These are phyloP conservation scores for Aureobasidium namibiae DNA, from an alignment of 2,329 filamentous ascomycete genomes.

Conservation along the genomic window DNA sequence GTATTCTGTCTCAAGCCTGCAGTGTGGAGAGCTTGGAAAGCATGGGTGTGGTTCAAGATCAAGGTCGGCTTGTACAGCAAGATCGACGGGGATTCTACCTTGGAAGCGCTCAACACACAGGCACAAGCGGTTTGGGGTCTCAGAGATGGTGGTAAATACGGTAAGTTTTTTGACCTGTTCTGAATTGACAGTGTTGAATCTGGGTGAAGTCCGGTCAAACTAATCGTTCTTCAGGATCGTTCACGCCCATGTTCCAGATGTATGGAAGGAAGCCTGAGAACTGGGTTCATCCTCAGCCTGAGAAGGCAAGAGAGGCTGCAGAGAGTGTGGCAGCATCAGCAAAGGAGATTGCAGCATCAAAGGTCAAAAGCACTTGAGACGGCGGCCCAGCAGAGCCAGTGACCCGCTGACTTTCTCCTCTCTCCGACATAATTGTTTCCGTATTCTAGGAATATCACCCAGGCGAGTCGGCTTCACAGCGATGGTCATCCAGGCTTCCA, in stretches of 20 bases:
- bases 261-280: constrained; percentile 69
- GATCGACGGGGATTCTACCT: constrained; percentile 71
- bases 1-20: constrained; percentile 72
- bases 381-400: background rate
- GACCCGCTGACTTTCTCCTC: background rate
- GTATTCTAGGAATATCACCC: background rate
- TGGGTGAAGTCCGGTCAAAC: background rate
- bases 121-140: constrained; percentile 74
- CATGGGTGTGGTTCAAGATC: constrained; percentile 69
- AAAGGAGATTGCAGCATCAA: background rate
- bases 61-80: constrained; percentile 41
- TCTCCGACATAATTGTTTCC: background rate
- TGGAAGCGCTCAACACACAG: constrained; percentile 89
- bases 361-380: background rate
- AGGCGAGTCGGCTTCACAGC: background rate
- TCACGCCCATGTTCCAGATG: constrained; percentile 98
- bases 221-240: constrained; percentile 41
- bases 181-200: no score
- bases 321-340: background rate
- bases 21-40: constrained; percentile 66
- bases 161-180: constrained; percentile 27
- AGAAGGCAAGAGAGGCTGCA: background rate
- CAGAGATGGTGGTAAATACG: constrained; percentile 75
- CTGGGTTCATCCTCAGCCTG: constrained; percentile 3
- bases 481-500: no score